Evolutionary conservation across 495 filamentous ascomycete species (phyloP).

Genomic region (Usnea hakonensis): DNA sequence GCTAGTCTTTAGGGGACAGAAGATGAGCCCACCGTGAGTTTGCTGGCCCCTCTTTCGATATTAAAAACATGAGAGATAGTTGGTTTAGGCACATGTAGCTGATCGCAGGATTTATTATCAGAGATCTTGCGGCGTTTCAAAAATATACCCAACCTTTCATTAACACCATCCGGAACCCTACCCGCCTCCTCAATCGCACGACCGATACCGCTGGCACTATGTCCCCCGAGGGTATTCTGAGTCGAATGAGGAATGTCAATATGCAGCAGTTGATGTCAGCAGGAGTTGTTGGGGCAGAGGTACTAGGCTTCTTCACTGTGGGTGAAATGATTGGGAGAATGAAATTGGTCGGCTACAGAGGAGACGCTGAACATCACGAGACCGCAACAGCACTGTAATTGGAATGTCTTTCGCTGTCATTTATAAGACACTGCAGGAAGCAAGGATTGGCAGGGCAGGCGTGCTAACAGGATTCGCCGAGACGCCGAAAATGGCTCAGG

Average conservation of each 20-base stretch:
- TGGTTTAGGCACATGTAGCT: neutral
- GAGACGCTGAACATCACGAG: slow-evolving; percentile 49
- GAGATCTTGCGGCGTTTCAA: slow-evolving; percentile 74
- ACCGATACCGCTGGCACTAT: slow-evolving; percentile 37
- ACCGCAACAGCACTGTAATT: slow-evolving; percentile 9
- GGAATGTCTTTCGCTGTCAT: neutral
- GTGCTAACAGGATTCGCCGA: neutral
- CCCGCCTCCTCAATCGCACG: slow-evolving; percentile 33
- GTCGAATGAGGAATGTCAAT: slow-evolving; percentile 60
- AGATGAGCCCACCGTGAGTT: slow-evolving; percentile 91
- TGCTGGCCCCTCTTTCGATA: neutral
- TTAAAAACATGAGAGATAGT: neutral
- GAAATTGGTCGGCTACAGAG: slow-evolving; percentile 90
- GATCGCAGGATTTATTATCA: slow-evolving; percentile 30
- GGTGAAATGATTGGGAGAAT: slow-evolving; percentile 93
- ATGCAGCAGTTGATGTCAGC: slow-evolving; percentile 56
- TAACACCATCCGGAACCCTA: slow-evolving; percentile 61
- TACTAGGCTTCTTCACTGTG: slow-evolving; percentile 93
- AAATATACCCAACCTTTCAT: slow-evolving; percentile 70
- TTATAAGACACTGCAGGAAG: neutral
- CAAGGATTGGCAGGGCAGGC: neutral
- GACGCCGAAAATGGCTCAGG: neutral
- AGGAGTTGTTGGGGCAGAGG: slow-evolving; percentile 75
- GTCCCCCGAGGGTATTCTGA: slow-evolving; percentile 46
- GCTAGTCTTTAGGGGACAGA: slow-evolving; percentile 79